These are phyloP conservation scores for Candida corydali DNA, from an alignment of 805 yeast genomes.

Conservation along the genomic window DNA sequence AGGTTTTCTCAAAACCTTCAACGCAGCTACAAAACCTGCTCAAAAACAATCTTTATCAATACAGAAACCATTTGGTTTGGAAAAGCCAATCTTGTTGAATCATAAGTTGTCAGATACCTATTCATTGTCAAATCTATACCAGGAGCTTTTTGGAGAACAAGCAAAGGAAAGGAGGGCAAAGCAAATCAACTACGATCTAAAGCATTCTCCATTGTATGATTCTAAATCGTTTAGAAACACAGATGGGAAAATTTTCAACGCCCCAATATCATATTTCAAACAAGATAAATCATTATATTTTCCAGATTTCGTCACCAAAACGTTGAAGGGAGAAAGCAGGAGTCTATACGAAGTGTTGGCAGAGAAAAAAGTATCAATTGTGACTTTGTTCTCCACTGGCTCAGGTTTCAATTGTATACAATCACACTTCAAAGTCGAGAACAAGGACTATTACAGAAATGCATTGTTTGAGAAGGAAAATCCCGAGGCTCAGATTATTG, in stretches of 20 bases:
- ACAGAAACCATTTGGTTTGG: conserved; percentile 37
- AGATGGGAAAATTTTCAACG: conserved; percentile 76
- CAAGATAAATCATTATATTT: conserved; percentile 71
- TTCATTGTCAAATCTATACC: conserved; percentile 14
- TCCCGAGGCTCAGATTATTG: conserved; percentile 67
- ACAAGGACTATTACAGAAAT: conserved; percentile 37
- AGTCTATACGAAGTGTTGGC: conserved; percentile 33
- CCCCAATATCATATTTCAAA: conserved; percentile 79
- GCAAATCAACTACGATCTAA: conserved; percentile 38
- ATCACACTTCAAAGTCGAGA: conserved; percentile 50
- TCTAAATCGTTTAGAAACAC: conserved; percentile 56
- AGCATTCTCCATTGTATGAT: conserved; percentile 42
- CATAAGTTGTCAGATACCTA: conserved; percentile 16
- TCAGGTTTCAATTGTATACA: conserved; percentile 67
- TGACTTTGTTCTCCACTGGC: conserved; percentile 62
- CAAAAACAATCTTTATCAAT: conserved; percentile 27
- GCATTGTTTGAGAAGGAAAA: conserved; percentile 33
- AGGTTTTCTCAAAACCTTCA: conserved; percentile 31
- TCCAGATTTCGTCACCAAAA: conserved; percentile 68
- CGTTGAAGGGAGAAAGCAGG: conserved; percentile 38
- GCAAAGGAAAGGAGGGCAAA: conserved; percentile 36
- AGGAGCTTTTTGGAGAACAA: conserved; percentile 26
- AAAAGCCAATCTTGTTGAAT: conserved; percentile 24
- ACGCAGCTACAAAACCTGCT: conserved; percentile 37
- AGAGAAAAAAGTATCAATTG: conserved; percentile 52